Conservation (phyloP, 202 grass and related monocot species). For the Elaeis oleifera region DNA sequence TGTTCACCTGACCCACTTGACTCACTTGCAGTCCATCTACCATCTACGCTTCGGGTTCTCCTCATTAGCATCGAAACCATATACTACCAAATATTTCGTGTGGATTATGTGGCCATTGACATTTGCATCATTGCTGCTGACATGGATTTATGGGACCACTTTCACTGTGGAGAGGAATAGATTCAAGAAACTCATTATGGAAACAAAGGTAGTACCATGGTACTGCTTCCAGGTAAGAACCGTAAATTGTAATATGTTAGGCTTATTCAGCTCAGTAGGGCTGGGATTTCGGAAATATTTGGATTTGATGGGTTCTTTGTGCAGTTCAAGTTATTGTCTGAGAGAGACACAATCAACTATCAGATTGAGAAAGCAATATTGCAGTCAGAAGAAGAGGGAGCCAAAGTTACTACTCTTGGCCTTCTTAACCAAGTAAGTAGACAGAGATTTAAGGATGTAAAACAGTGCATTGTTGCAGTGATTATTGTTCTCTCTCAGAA, state of each 20-base stretch:
- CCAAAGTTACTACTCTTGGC: slow-evolving; percentile 50
- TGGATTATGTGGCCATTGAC: slow-evolving; percentile 5
- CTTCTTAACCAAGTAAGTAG: slow-evolving; percentile 74
- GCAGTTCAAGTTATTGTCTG: slow-evolving; percentile 40
- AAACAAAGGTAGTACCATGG: slow-evolving; percentile 67
- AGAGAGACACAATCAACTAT: slow-evolving; percentile 25
- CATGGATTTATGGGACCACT: slow-evolving; percentile 14
- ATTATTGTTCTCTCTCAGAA: no score
- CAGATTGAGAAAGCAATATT: slow-evolving; percentile 54
- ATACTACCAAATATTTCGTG: not conserved
- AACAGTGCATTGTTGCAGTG: not conserved
- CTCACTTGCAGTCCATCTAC: slow-evolving; percentile 40
- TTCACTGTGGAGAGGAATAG: slow-evolving; percentile 49
- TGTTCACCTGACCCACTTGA: slow-evolving; percentile 84
- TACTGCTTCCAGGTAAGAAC: slow-evolving; percentile 48
- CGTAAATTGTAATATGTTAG: no score
- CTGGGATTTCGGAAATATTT: not conserved
- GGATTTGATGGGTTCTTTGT: not conserved
- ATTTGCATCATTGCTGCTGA: slow-evolving; percentile 19
- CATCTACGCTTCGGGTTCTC: slow-evolving; percentile 53
- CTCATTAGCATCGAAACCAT: slow-evolving; percentile 47
- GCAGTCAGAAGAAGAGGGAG: slow-evolving; percentile 58
- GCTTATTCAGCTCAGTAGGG: no score
- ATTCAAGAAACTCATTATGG: slow-evolving; percentile 30
- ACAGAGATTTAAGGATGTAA: not conserved